phyloP scores from a whole-genome alignment of 2,329 filamentous ascomycete species.

The Neoarthrinium moseri region DNA sequence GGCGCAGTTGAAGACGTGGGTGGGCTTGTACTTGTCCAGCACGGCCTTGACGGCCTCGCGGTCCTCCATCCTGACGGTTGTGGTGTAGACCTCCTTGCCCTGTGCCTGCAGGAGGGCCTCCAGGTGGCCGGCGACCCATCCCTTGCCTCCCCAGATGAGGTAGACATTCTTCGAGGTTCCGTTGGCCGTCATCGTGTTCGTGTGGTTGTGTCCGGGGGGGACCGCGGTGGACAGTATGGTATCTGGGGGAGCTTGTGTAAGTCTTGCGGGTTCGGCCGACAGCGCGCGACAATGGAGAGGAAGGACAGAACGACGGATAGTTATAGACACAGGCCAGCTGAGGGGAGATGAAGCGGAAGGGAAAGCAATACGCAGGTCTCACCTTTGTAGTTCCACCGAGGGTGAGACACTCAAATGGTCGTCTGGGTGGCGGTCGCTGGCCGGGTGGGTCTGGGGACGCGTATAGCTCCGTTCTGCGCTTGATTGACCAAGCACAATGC shows the following conservation, averaged over 20 bases:
- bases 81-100: constrained; percentile 60
- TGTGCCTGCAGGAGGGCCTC: constrained; percentile 55
- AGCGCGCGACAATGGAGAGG: neutral
- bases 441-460: neutral
- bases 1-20: constrained; percentile 65
- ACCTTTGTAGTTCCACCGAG: neutral
- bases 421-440: constrained; percentile 2
- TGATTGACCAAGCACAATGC: too few species aligned
- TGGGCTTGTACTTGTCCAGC: constrained; percentile 59
- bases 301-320: neutral
- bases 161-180: constrained; percentile 37
- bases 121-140: constrained; percentile 63
- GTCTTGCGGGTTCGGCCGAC: neutral
- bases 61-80: constrained; percentile 65
- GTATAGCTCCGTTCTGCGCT: too few species aligned
- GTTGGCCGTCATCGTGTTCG: constrained; percentile 26
- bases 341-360: neutral
- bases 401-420: neutral
- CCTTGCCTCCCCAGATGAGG: constrained; percentile 64
- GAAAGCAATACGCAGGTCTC: neutral
- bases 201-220: too few species aligned
- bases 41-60: constrained; percentile 54
- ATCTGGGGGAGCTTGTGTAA: too few species aligned
- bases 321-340: neutral
- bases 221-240: neutral